These are phyloP conservation scores for Ochromonas danica DNA, from an alignment of 108 stramenopile genomes.

Conservation along the genomic window DNA sequence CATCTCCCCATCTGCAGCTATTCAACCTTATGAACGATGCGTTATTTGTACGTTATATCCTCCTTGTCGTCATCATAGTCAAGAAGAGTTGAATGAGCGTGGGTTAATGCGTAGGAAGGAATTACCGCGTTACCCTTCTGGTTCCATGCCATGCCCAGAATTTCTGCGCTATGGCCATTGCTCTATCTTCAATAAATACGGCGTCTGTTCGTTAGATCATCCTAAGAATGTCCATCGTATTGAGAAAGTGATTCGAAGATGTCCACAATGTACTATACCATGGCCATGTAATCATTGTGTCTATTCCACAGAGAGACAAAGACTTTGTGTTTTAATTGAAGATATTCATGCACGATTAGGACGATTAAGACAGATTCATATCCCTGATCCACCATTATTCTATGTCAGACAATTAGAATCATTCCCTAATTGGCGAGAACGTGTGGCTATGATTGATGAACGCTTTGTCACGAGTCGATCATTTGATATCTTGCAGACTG, in stretches of 20 bases:
- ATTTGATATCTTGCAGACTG: background rate
- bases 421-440: background rate
- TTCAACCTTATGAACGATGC: background rate
- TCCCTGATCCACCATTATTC: background rate
- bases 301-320: background rate
- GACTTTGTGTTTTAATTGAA: background rate
- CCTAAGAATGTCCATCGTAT: background rate
- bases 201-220: slow-evolving; percentile 25
- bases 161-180: background rate
- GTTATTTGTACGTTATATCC: background rate
- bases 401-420: background rate
- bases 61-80: background rate
- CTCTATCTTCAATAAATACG: background rate
- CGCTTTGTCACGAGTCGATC: background rate
- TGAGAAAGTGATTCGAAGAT: background rate
- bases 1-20: background rate
- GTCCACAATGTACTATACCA: slow-evolving; percentile 9
- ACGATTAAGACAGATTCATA: background rate
- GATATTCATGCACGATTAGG: background rate
- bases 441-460: background rate
- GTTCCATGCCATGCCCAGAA: background rate
- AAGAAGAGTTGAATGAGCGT: background rate
- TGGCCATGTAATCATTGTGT: slow-evolving; percentile 26
- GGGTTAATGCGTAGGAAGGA: background rate
- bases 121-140: background rate